Evolutionary conservation across 1,284 basidiomycete species (phyloP).

Genomic region (Limonomyces culmigenus): DNA sequence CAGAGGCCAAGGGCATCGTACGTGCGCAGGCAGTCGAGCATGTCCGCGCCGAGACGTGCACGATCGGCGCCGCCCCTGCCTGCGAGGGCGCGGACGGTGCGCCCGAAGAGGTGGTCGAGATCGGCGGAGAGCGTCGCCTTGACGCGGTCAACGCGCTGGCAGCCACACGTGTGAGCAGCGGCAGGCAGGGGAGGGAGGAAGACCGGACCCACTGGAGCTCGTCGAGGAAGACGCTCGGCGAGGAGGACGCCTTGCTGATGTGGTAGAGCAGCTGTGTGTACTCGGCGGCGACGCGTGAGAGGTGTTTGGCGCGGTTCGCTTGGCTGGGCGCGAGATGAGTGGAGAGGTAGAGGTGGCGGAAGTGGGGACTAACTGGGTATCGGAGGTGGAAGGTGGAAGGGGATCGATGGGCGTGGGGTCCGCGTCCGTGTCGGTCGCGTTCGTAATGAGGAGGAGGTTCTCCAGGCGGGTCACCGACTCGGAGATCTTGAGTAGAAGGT

Average conservation of each 20-base stretch:
- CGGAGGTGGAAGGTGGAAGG: conserved; percentile 13
- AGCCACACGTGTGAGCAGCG: not conserved
- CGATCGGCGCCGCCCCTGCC: conserved; percentile 26
- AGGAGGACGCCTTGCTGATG: conserved; percentile 59
- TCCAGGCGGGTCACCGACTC: conserved; percentile 77
- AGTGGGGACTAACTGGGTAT: too few species aligned
- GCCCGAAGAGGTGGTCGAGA: conserved; percentile 62
- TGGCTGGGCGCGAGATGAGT: conserved; percentile 21
- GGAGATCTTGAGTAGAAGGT: conserved; percentile 75
- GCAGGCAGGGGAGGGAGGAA: conserved; percentile 7
- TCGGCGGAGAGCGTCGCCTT: conserved; percentile 70
- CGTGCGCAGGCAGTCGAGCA: conserved; percentile 67
- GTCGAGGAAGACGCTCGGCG: conserved; percentile 64
- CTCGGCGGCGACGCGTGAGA: conserved; percentile 75
- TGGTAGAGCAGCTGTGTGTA: conserved; percentile 91
- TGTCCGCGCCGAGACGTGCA: conserved; percentile 39
- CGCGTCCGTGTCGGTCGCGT: conserved; percentile 27
- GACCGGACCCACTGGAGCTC: conserved; percentile 73
- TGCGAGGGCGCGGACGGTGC: conserved; percentile 30
- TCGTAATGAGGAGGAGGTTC: conserved; percentile 51
- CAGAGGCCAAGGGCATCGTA: conserved; percentile 73
- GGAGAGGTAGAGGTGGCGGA: not conserved
- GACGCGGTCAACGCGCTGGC: conserved; percentile 65
- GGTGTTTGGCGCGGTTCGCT: conserved; percentile 63
- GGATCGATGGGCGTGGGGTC: conserved; percentile 16